Evolutionary conservation across 2,329 filamentous ascomycete genomes (phyloP).

Genomic region (Penicillium sp.): DNA sequence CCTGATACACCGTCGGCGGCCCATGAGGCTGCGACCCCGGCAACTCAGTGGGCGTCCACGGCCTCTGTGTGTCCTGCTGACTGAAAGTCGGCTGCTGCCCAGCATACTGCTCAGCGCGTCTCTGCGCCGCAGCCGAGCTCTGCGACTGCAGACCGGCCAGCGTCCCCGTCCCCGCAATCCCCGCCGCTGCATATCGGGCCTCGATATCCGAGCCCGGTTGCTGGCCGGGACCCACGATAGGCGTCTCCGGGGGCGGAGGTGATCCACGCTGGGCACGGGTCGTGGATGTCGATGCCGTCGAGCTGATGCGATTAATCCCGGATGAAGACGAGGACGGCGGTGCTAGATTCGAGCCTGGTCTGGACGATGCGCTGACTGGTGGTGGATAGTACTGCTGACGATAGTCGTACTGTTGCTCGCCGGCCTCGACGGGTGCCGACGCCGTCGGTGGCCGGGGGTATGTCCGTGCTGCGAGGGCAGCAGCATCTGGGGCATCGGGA

Average conservation of each 20-base stretch:
- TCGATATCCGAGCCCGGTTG: conserved; percentile 83
- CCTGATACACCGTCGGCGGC: conserved; percentile 89
- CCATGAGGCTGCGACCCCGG: conserved; percentile 86
- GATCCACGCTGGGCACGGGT: conserved; percentile 90
- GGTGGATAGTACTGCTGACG: conserved; percentile 68
- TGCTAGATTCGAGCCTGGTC: conserved; percentile 44
- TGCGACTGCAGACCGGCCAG: conserved; percentile 74
- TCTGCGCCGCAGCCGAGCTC: conserved; percentile 80
- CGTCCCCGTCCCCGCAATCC: conserved; percentile 83
- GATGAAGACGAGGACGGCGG: conserved; percentile 42
- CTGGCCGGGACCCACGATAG: conserved; percentile 71
- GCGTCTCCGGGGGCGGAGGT: conserved; percentile 91
- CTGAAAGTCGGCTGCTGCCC: conserved; percentile 47
- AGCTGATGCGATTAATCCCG: conserved; percentile 62
- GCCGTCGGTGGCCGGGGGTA: conserved; percentile 44
- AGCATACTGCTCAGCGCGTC: conserved; percentile 78
- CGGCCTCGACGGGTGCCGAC: conserved; percentile 41
- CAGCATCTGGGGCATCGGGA: conserved; percentile 73
- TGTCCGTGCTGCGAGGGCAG: conserved; percentile 75
- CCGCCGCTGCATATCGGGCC: conserved; percentile 85
- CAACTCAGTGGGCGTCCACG: conserved; percentile 93
- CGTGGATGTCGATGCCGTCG: conserved; percentile 90
- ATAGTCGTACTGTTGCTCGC: conserved; percentile 53
- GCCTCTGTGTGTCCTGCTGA: conserved; percentile 56
- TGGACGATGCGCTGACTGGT: conserved; percentile 41